A percentile compares a stretch with the other conserved stretches of the same genome.
Conservation (phyloP, 768 basidiomycete species). For the Thelephora aurantiotincta region DNA sequence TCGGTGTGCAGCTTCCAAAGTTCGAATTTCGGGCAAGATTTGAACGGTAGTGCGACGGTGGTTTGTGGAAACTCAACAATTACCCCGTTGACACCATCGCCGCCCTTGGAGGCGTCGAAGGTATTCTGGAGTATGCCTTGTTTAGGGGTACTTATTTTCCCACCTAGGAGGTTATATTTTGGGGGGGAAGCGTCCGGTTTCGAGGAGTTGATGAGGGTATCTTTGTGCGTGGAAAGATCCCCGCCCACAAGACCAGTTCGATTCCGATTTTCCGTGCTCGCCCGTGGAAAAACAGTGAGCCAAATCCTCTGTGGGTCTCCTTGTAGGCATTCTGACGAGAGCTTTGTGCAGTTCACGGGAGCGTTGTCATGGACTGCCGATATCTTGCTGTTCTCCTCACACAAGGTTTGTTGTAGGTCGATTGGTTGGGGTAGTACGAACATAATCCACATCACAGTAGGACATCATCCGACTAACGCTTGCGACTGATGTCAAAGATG, state of each 20-base stretch:
- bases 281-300: conserved; percentile 97
- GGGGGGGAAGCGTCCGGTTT: conserved; percentile 98
- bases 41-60: conserved; percentile 92
- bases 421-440: not conserved
- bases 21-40: conserved; percentile 94
- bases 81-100: conserved; percentile 98
- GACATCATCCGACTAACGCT: conserved; percentile 96
- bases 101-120: conserved; percentile 93
- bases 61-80: conserved; percentile 94
- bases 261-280: conserved; percentile 99
- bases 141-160: conserved; percentile 99
- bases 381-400: conserved; percentile 90
- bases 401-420: conserved; percentile 37
- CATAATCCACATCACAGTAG: conserved; percentile 40
- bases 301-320: conserved; percentile 14
- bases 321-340: conserved; percentile 4
- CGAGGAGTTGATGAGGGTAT: conserved; percentile 93
- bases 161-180: conserved; percentile 96
- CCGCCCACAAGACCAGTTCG: conserved; percentile 94
- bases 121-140: conserved; percentile 89
- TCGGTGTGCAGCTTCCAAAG: conserved; percentile 99
- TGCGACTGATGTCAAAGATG: conserved; percentile 90
- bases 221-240: conserved; percentile 98
- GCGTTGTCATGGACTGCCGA: conserved; percentile 94
- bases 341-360: conserved; percentile 55